Conservation (phyloP, 768 basidiomycete species). For the Pleurotus giganteus region DNA sequence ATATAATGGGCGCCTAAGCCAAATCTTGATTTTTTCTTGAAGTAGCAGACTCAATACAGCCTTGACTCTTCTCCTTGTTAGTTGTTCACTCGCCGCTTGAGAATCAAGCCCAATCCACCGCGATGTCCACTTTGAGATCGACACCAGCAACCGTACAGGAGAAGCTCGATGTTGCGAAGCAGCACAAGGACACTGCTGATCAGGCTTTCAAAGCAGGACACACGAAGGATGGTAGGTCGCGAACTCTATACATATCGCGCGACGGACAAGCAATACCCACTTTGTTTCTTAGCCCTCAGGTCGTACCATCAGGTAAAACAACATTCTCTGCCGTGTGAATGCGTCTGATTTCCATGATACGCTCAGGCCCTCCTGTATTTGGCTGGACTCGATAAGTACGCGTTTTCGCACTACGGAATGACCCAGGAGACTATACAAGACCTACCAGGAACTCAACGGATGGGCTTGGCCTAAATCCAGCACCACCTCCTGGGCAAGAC, state of each 20-base stretch:
- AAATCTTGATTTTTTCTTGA: conserved; percentile 1
- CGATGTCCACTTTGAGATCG: neutral
- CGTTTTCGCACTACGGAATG: conserved; percentile 4
- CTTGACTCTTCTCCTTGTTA: conserved; percentile 10
- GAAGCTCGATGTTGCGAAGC: conserved; percentile 61
- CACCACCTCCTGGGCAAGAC: conserved; percentile 23
- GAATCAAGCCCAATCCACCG: neutral
- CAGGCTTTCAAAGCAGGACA: conserved; percentile 68
- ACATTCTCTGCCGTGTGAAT: neutral
- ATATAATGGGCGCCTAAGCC: conserved; percentile 7
- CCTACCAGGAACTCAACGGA: conserved; percentile 50
- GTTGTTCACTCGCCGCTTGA: neutral
- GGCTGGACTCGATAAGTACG: conserved; percentile 76
- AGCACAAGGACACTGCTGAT: conserved; percentile 68
- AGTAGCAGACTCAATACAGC: conserved; percentile 23
- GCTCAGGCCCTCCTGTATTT: conserved; percentile 69
- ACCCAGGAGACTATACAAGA: neutral
- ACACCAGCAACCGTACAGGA: conserved; percentile 27
- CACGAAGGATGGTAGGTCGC: conserved; percentile 50
- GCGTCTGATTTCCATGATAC: conserved; percentile 13
- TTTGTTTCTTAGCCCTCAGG: conserved; percentile 49
- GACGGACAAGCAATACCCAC: conserved; percentile 6
- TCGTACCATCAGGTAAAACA: conserved; percentile 66
- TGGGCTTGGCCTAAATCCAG: conserved; percentile 39
- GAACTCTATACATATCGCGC: neutral